These are phyloP conservation scores for Apiospora saccharicola DNA, from an alignment of 2,329 filamentous ascomycete genomes.

Conservation along the genomic window DNA sequence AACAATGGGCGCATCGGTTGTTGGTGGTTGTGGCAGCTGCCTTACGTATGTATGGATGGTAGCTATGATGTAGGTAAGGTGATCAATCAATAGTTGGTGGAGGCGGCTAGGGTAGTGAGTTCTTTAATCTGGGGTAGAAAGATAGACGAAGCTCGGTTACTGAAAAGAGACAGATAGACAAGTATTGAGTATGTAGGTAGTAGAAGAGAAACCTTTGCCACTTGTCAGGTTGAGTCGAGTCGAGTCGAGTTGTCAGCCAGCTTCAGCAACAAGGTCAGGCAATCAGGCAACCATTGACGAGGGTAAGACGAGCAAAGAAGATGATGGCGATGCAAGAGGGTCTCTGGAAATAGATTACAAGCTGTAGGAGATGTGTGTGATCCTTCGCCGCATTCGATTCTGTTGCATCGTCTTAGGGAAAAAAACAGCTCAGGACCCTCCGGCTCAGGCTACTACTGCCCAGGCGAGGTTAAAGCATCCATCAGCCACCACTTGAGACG, in stretches of 20 bases:
- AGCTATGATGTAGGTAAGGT: constrained; percentile 18
- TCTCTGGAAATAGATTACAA: neutral
- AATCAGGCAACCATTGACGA: constrained; percentile 13
- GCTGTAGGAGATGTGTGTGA: neutral
- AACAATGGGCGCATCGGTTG: constrained; percentile 8
- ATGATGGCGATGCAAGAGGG: constrained; percentile 5
- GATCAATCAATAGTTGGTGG: constrained; percentile 22
- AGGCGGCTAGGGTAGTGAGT: constrained; percentile 22
- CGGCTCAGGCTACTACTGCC: neutral
- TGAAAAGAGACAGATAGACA: neutral
- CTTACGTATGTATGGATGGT: constrained; percentile 5
- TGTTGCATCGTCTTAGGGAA: neutral
- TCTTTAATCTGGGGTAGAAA: constrained; percentile 20
- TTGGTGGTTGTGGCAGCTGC: neutral
- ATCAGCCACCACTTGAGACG: constrained; percentile 23
- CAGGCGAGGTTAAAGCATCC: constrained; percentile 14
- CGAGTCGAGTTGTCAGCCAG: constrained; percentile 2
- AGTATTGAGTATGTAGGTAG: neutral
- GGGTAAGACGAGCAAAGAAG: neutral
- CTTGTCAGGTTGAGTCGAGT: constrained; percentile 7
- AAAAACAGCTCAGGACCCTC: neutral
- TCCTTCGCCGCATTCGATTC: neutral
- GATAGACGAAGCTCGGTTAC: constrained; percentile 6
- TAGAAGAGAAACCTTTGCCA: constrained; percentile 6
- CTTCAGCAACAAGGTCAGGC: constrained; percentile 13